Percentiles rank a stretch among this genome's conserved stretches.
phyloP scores from a whole-genome alignment of 345 rosid genomes.

The Anastatica hierochuntica region DNA sequence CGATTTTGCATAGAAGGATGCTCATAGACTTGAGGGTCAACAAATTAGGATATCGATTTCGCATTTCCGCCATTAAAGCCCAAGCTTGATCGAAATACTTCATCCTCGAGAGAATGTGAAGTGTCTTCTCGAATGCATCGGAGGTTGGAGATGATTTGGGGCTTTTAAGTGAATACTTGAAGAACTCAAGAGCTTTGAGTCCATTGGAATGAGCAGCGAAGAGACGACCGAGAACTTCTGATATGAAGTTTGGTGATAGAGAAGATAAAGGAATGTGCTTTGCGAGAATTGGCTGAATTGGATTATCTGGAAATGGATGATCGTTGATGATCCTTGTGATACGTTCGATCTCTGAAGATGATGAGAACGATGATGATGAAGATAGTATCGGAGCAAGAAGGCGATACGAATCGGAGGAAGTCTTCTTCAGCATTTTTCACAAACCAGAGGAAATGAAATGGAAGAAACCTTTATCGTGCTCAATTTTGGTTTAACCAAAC shows the following conservation, averaged over 20 bases:
- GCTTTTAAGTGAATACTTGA: conserved; percentile 34
- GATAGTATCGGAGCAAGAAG: conserved; percentile 7
- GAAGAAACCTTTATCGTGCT: not conserved
- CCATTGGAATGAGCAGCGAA: conserved; percentile 86
- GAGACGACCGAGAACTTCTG: conserved; percentile 70
- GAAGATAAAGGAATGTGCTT: conserved; percentile 27
- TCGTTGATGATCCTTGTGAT: conserved; percentile 59
- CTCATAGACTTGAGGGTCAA: conserved; percentile 72
- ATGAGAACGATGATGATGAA: not conserved
- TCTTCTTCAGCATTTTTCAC: conserved; percentile 12
- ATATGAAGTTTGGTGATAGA: conserved; percentile 38
- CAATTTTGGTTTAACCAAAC: not conserved
- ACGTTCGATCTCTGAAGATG: conserved; percentile 32
- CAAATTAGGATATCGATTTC: conserved; percentile 32
- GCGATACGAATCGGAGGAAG: conserved; percentile 8
- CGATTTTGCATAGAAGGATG: conserved; percentile 57
- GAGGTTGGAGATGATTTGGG: conserved; percentile 36
- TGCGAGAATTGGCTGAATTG: conserved; percentile 41
- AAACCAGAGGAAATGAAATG: not conserved
- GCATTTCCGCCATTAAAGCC: conserved; percentile 55
- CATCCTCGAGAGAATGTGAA: conserved; percentile 75
- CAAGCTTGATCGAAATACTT: conserved; percentile 81
- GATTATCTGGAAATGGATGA: conserved; percentile 60
- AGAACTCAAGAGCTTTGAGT: conserved; percentile 80
- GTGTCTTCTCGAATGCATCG: conserved; percentile 70